Conservation (phyloP, 2,329 filamentous ascomycete genomes). For the Ambrosiella cleistominuta region DNA sequence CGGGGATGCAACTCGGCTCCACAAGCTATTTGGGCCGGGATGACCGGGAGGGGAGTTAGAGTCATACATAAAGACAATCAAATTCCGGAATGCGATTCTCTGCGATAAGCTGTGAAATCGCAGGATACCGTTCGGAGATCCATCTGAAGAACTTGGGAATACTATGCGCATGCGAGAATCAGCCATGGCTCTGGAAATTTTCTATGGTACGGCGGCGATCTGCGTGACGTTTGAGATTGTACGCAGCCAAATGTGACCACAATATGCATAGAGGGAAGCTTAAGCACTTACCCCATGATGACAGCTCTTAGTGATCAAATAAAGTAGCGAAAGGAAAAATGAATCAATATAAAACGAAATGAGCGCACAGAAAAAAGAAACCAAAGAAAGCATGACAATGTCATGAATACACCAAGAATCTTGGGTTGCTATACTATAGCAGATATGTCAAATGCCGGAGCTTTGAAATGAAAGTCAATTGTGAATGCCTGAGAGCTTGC, state of each 20-base stretch:
- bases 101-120: slow-evolving; percentile 94
- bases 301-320: neutral
- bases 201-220: neutral
- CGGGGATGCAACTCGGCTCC: slow-evolving; percentile 4
- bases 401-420: neutral
- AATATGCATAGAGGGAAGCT: neutral
- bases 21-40: neutral
- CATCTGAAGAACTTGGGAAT: slow-evolving; percentile 91
- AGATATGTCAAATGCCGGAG: too few relatives aligned
- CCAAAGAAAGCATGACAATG: slow-evolving; percentile 1
- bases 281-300: slow-evolving; percentile 1
- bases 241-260: too few relatives aligned
- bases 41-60: slow-evolving; percentile 13
- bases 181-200: too few relatives aligned
- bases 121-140: slow-evolving; percentile 97
- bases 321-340: slow-evolving; percentile 12
- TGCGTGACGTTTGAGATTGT: neutral
- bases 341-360: slow-evolving; percentile 8
- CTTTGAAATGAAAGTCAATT: too few relatives aligned
- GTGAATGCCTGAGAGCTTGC: too few relatives aligned
- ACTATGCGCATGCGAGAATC: slow-evolving; percentile 21
- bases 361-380: slow-evolving; percentile 12
- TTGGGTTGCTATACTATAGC: too few relatives aligned
- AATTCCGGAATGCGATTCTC: slow-evolving; percentile 99
- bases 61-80: slow-evolving; percentile 72